Base-by-base conservation (phyloP, 371 early-diverging fungal species). In the Mucor sp. region DNA sequence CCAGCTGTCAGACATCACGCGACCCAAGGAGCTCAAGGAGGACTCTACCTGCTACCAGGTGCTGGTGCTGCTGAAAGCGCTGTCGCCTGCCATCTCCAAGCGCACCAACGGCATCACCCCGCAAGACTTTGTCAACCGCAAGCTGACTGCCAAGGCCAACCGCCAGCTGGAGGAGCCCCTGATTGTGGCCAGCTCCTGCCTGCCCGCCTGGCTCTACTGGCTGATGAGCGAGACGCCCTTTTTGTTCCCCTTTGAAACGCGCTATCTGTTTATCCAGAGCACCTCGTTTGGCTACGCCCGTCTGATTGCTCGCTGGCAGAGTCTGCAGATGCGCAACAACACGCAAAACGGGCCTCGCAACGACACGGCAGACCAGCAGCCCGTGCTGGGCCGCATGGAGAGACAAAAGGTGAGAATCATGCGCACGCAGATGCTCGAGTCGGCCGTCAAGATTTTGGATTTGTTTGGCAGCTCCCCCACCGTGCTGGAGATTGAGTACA, bases 401-500 rank as follows among this genome's bases (percentile, higher is more conserved):
- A 85, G 81, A 58, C 92, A 93, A 75, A 97, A 96, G 74, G 94
- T 96, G 7, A 87, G 94, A 2, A 91, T 97, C 19, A 79, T 88
- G 11, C 87, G 98, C 33, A 72, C 74, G 5, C 80, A 89, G 33
- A 85, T 96, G 62, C 75, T 97, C 1, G 95, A 93, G 61, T 89
- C 91, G 0, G 93, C 95, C 58, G 79, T 89, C 32, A 90, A 91
- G 64, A 89, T 96, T 17, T 80, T 96, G 75, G 90, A 92, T 25
- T 69, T 93, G 59, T 96, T 91, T 71, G 88, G 89, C n/a, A 81
- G 82, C 11, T 79, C 85, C 1, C 86, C 89, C 35, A 78, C 86
- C 4, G 81, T 94, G 41, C 80, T 98, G 57, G 97, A 98, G 73
- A 87, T 97, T 19, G 95, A 97, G 74, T 98, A 94, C 68, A 87